Evolutionary conservation across 1,284 basidiomycete species (phyloP).

Genomic region (Cutaneotrichosporon cutaneum): DNA sequence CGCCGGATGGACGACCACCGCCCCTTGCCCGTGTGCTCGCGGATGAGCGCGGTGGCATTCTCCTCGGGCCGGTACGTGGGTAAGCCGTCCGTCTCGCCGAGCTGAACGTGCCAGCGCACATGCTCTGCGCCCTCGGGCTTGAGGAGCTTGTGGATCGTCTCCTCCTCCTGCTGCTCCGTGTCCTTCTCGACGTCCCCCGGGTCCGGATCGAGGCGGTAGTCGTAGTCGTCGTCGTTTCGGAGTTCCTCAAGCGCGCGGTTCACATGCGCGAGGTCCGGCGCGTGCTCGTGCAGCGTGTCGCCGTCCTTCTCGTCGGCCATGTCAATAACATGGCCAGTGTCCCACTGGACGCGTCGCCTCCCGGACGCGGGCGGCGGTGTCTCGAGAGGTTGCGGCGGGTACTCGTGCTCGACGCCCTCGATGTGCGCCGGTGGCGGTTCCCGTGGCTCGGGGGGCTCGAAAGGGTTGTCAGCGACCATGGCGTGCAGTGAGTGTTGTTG

Average conservation of each 20-base stretch:
- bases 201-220: constrained; percentile 45
- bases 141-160: constrained; percentile 18
- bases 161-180: background rate
- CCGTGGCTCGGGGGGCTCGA: constrained; percentile 22
- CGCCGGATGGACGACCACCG: constrained; percentile 44
- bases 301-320: constrained; percentile 35
- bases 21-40: constrained; percentile 47
- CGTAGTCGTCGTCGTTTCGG: constrained; percentile 45
- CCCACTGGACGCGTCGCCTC: constrained; percentile 48
- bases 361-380: too few species aligned
- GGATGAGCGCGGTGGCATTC: constrained; percentile 48
- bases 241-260: constrained; percentile 39
- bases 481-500: background rate
- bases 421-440: constrained; percentile 8
- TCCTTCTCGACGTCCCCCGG: background rate
- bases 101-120: constrained; percentile 47
- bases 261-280: constrained; percentile 40
- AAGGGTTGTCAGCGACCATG: constrained; percentile 42
- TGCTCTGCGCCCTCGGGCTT: constrained; percentile 33
- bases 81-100: constrained; percentile 54
- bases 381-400: too few species aligned
- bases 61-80: constrained; percentile 35
- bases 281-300: constrained; percentile 25
- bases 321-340: constrained; percentile 38
- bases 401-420: constrained; percentile 35